phyloP scores from a whole-genome alignment of 345 rosid species.

The Streptanthus diversifolius region DNA sequence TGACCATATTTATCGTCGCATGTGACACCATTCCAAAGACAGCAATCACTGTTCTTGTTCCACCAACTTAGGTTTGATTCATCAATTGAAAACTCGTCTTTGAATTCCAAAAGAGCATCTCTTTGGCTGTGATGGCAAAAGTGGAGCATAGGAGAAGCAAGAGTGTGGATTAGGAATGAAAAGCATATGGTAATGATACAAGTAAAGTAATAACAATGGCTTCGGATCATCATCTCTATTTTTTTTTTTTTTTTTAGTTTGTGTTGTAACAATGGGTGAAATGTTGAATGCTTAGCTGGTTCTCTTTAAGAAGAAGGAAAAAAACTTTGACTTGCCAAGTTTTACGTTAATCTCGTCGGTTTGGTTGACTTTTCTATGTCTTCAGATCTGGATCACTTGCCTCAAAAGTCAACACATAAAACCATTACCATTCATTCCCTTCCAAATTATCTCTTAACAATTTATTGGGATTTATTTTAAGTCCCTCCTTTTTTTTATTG shows the following conservation, averaged over 20 bases:
- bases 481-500: background rate
- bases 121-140: background rate
- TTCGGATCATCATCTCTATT: background rate
- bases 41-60: background rate
- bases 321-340: background rate
- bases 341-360: background rate
- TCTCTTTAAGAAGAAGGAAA: background rate
- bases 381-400: background rate
- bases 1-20: background rate
- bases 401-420: background rate
- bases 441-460: background rate
- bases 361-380: background rate
- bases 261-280: background rate
- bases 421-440: background rate
- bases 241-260: background rate
- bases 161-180: background rate
- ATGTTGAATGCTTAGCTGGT: background rate
- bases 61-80: background rate
- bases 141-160: background rate
- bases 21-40: background rate
- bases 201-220: background rate
- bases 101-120: background rate
- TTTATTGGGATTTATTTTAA: background rate
- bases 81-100: background rate
- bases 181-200: background rate